Percentiles rank a stretch among this genome's conserved stretches.
Evolutionary conservation across 2,329 filamentous ascomycete genomes (phyloP).

Genomic region (Thelonectria discophora): DNA sequence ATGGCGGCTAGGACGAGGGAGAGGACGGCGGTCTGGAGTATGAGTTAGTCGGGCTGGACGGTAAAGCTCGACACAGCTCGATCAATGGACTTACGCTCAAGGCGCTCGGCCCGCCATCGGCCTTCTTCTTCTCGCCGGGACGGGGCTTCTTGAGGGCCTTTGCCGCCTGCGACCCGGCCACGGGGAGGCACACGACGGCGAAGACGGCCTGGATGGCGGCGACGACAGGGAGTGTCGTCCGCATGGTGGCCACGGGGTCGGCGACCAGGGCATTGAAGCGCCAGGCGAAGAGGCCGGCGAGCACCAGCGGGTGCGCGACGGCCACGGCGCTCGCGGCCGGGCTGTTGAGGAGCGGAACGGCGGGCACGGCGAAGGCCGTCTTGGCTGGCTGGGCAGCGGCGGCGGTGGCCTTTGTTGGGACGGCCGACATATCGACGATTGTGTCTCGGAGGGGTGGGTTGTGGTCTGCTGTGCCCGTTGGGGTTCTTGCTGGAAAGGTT

Average conservation of each 20-base stretch:
- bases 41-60: conserved; percentile 28
- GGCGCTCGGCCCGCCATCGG: conserved; percentile 54
- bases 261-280: conserved; percentile 74
- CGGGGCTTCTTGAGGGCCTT: conserved; percentile 59
- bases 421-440: conserved; percentile 52
- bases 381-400: conserved; percentile 24
- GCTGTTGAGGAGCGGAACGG: conserved; percentile 51
- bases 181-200: conserved; percentile 69
- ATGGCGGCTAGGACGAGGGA: conserved; percentile 71
- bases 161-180: conserved; percentile 58
- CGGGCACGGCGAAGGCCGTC: conserved; percentile 43
- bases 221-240: conserved; percentile 68
- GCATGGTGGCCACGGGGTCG: conserved; percentile 73
- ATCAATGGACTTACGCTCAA: conserved; percentile 54
- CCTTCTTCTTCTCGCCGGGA: conserved; percentile 64
- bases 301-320: conserved; percentile 72
- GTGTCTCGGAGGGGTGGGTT: conserved; percentile 28
- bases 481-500: conserved; percentile 21
- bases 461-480: conserved; percentile 26
- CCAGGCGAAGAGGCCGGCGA: conserved; percentile 70
- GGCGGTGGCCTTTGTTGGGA: conserved; percentile 39
- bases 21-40: conserved; percentile 54
- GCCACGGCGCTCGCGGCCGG: conserved; percentile 61
- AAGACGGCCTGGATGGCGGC: conserved; percentile 71
- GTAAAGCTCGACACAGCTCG: not conserved